Evolutionary conservation across 2,329 filamentous ascomycete genomes (phyloP).

Genomic region (Endothia cerciana): DNA sequence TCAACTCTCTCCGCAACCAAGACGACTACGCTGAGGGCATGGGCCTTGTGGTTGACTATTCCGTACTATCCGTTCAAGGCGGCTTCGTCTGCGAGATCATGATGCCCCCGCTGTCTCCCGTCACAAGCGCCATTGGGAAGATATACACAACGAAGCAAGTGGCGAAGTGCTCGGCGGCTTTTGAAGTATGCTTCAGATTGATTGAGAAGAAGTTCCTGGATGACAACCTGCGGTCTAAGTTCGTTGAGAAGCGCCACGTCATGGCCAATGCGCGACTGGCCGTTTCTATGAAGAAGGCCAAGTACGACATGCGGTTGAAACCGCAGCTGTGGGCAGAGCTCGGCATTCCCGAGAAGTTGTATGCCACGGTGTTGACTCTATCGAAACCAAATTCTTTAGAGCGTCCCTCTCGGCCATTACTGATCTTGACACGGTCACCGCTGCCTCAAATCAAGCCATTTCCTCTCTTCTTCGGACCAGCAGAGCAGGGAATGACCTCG

Average conservation of each 20-base stretch:
- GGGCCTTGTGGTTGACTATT: conserved; percentile 57
- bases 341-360: conserved; percentile 58
- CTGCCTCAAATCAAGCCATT: conserved; percentile 71
- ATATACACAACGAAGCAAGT: conserved; percentile 70
- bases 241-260: conserved; percentile 66
- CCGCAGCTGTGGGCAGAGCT: conserved; percentile 70
- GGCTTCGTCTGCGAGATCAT: conserved; percentile 78
- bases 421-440: conserved; percentile 69
- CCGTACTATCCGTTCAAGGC: conserved; percentile 58
- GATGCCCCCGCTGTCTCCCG: conserved; percentile 74
- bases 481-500: conserved; percentile 54
- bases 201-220: conserved; percentile 70
- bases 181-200: conserved; percentile 76
- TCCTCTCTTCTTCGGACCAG: conserved; percentile 68
- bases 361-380: conserved; percentile 65
- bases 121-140: conserved; percentile 67
- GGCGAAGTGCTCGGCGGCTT: conserved; percentile 89
- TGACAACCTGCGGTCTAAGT: conserved; percentile 72
- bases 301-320: conserved; percentile 80
- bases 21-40: conserved; percentile 36
- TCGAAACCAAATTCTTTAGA: conserved; percentile 58
- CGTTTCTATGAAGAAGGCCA: conserved; percentile 72
- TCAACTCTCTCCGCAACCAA: conserved; percentile 64
- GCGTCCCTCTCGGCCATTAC: conserved; percentile 64
- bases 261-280: conserved; percentile 90